phyloP scores from a whole-genome alignment of 352 stramenopile genomes.

The Pythium sp. region DNA sequence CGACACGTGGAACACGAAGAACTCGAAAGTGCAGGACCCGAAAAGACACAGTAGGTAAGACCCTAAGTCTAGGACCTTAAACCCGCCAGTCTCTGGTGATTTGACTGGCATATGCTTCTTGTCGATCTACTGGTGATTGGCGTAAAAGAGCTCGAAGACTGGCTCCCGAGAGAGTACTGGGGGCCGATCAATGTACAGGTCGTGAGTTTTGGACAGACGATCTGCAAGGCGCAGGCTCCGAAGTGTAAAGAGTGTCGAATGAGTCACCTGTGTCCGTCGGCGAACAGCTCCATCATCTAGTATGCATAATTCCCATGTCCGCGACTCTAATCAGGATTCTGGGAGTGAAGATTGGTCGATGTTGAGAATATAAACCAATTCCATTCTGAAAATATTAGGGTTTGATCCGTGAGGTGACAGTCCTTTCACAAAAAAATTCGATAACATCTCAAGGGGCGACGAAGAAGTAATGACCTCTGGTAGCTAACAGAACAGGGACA shows the following conservation, averaged over 20 bases:
- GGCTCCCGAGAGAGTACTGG: slow-evolving; percentile 91
- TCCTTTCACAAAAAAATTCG: too few species aligned
- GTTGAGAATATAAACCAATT: too few species aligned
- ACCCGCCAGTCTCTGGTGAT: neutral
- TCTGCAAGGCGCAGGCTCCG: slow-evolving; percentile 63
- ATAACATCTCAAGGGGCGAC: too few species aligned
- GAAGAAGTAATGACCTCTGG: too few species aligned
- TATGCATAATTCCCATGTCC: neutral
- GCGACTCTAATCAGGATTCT: too few species aligned
- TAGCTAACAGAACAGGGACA: too few species aligned
- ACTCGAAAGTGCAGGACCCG: slow-evolving; percentile 76
- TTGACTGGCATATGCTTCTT: neutral
- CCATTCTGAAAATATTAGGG: neutral
- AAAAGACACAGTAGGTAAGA: slow-evolving; percentile 80
- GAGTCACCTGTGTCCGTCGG: slow-evolving; percentile 64
- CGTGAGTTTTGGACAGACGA: slow-evolving; percentile 95
- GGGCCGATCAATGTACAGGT: slow-evolving; percentile 90
- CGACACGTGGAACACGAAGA: slow-evolving; percentile 83
- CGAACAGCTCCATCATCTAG: slow-evolving; percentile 11
- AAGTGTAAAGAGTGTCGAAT: slow-evolving; percentile 75
- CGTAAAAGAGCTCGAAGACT: slow-evolving; percentile 89
- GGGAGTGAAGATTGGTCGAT: neutral
- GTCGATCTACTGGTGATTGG: neutral
- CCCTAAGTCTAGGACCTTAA: neutral
- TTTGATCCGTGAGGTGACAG: too few species aligned